A percentile compares a stretch with the other conserved stretches of the same genome.
Evolutionary conservation across 1,284 basidiomycete species (phyloP).

Genomic region (Abortiporus biennis): DNA sequence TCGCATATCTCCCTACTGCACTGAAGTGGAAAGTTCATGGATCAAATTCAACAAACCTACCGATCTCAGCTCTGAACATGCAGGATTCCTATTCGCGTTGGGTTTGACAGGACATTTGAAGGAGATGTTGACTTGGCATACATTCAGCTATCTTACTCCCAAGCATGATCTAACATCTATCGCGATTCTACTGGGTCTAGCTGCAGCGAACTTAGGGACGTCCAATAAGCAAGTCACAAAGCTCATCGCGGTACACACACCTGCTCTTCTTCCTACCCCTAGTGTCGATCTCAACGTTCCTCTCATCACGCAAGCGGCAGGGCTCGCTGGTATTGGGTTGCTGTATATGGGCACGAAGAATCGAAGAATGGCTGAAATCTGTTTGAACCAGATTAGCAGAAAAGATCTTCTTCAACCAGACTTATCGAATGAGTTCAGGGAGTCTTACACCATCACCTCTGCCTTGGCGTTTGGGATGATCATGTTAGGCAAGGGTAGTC

Average conservation of each 20-base stretch:
- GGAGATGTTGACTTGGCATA: slow-evolving; percentile 84
- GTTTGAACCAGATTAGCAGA: slow-evolving; percentile 79
- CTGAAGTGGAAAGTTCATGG: slow-evolving; percentile 84
- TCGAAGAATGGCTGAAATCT: slow-evolving; percentile 87
- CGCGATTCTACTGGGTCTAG: slow-evolving; percentile 86
- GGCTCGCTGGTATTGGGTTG: slow-evolving; percentile 84
- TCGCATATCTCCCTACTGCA: slow-evolving; percentile 73
- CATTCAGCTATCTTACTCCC: slow-evolving; percentile 87
- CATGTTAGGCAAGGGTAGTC: slow-evolving; percentile 85
- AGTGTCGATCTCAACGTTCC: slow-evolving; percentile 87
- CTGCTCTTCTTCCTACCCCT: slow-evolving; percentile 84
- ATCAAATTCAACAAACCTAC: slow-evolving; percentile 89
- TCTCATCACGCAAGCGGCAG: slow-evolving; percentile 86
- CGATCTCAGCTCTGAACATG: slow-evolving; percentile 86
- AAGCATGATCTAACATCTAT: slow-evolving; percentile 95
- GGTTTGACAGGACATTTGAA: slow-evolving; percentile 90
- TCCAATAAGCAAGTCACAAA: slow-evolving; percentile 86
- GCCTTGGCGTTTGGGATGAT: slow-evolving; percentile 93
- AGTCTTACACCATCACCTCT: slow-evolving; percentile 88
- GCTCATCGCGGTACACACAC: slow-evolving; percentile 88
- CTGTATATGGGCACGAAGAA: slow-evolving; percentile 87
- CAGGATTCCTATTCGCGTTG: slow-evolving; percentile 90
- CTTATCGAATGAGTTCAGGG: slow-evolving; percentile 78
- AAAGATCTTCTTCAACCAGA: slow-evolving; percentile 76
- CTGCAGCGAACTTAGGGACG: slow-evolving; percentile 88